Evolutionary conservation across 2,329 filamentous ascomycete genomes (phyloP), one percentile per base, ranked within the genome.

Genomic region (Nannizziopsis barbatae): DNA sequence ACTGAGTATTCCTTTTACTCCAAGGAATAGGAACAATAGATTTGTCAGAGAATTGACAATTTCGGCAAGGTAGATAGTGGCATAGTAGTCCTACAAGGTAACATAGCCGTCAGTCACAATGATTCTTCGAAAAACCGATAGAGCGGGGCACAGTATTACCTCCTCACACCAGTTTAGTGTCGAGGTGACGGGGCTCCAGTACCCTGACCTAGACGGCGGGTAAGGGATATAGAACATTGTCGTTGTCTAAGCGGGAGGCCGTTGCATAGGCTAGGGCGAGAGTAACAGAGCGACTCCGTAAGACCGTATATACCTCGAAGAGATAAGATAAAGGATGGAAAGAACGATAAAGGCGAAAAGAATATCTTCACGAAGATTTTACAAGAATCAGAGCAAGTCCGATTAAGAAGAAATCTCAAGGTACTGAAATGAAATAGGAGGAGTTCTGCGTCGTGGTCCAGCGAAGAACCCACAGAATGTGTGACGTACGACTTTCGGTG

Each of bases 1-100:
- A 63, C 81, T 87, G 47, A 72, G 69, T 53, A 92, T 78, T 18
- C 89, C 89, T 60, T 82, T 83, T 55, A 79, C 67, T 6, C 86
- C 86, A 15, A 94, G 75, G 64, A 75, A 84, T 57, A 94, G 73
- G 65, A 95, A 95, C 18, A 92, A 70, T 2, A 84, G 63, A 63
- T 95, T 95, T 31, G 87, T 95, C 30, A 89, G 59, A 2, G 86
- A 85, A 66, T 85, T 90, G 61, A 87, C 77, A 40, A 89, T 79
- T 62, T 89, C 85, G 32, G 85, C 85, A 40, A 80, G 76, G 61
- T 88, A 89, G 38, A 76, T 72, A 3, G 83, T 88, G 33, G 82
- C 79, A 70, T 83, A 83, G 66, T 84, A 84, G 55, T 86, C 84
- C 77, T 88, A 45, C 12, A 5, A 6, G n/a, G 20, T 17, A 14